These are phyloP conservation scores for Bruguiera gymnorhiza DNA, from an alignment of 345 rosid genomes.

Conservation along the genomic window DNA sequence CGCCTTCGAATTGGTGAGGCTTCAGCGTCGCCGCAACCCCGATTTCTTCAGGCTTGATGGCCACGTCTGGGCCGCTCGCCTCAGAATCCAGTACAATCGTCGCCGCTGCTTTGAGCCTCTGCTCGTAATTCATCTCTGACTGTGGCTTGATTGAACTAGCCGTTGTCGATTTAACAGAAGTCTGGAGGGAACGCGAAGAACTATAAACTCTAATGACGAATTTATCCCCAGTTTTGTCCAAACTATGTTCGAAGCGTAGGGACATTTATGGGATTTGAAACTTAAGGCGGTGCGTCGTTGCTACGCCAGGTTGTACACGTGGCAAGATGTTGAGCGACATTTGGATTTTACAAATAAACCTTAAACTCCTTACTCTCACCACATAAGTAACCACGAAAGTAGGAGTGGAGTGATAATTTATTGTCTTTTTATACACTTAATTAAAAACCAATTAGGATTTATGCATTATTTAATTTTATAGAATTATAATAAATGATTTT, in stretches of 20 bases:
- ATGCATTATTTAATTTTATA: no score
- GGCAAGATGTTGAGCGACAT: no score
- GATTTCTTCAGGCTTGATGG: conserved; percentile 34
- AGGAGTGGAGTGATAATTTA: no score
- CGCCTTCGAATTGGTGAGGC: conserved; percentile 77
- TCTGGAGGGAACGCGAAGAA: conserved; percentile 11
- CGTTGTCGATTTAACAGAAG: background rate
- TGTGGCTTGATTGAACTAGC: background rate
- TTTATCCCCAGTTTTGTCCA: background rate
- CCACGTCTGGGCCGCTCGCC: conserved; percentile 15
- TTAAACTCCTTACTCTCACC: no score
- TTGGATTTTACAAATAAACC: no score
- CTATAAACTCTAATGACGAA: background rate
- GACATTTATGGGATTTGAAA: background rate
- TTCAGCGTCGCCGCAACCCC: conserved; percentile 63
- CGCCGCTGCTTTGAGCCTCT: conserved; percentile 60
- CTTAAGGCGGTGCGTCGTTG: background rate
- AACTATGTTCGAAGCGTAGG: background rate
- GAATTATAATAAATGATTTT: no score
- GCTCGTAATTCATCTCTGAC: conserved; percentile 54
- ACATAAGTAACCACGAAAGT: no score
- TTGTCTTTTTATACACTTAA: no score
- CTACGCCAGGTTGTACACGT: background rate
- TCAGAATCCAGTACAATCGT: conserved; percentile 41
- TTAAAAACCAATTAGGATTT: no score